Base-by-base conservation (phyloP, 257 asterid genomes). In the Solanum boliviense region DNA sequence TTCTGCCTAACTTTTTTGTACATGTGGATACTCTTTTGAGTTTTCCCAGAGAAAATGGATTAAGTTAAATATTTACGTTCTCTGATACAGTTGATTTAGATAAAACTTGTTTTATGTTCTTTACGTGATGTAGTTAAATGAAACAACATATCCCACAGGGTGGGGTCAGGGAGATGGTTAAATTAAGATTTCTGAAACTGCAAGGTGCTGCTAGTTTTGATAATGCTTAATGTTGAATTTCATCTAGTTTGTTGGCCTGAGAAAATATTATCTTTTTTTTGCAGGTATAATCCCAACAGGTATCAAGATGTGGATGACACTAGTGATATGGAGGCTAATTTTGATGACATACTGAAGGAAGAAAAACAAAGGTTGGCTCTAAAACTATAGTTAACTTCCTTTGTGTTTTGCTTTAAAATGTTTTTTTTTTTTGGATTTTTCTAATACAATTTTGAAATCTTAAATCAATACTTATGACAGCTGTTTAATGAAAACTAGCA, bases 291-390 rank as follows among this genome's bases (percentile, higher is more conserved):
- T 88, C 98, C 98, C 13, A 87, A 86, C 31, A 90, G 88, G 83
- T 94, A 89, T 75, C 87, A 27, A 20, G 97, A 95, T 52, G 94
- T 86, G 29, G 98, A 92, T 48, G 98, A 95, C 89, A 96, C 72
- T 88, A 92, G 96, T 86, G 93, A 95, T 91, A 95, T 97, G 99
- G 98, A 93, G 89, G 98, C 98, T 72, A 89, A 88, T 90, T 97
- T 93, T 89, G 93, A 94, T 27, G 94, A 93, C 83, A 94, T 97
- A 25, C 27, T 84, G 93, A 87, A 46, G 91, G 99, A 97, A 90
- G 99, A 97, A 91, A 89, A 84, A 58, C 91, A 87, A 73, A 97
- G 99, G 99, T 97, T 36, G 92, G 95, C 23, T 56, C 9, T 7
- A 56, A 56, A 56, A 56, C n/a, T 56, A 56, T 56, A 18, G 65